Percentiles rank a stretch among this genome's conserved stretches.
phyloP scores from a whole-genome alignment of 2,329 filamentous ascomycete genomes.

The Pyricularia grisea region DNA sequence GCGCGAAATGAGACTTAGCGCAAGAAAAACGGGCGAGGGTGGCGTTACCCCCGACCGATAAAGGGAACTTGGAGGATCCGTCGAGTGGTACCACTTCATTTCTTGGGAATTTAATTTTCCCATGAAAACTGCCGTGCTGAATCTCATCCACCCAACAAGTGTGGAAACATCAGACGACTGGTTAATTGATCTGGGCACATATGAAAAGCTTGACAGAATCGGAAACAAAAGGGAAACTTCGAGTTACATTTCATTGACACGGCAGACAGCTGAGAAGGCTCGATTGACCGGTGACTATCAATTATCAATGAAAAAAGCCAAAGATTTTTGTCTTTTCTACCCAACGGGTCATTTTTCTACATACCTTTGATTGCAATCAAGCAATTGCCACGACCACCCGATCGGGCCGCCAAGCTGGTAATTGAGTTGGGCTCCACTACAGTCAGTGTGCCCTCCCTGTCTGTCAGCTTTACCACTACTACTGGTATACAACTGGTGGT shows the following conservation, averaged over 20 bases:
- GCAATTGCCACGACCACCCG: neutral
- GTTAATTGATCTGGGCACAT: neutral
- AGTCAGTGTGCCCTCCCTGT: neutral
- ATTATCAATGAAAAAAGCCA: too few relatives aligned
- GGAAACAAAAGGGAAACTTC: too few relatives aligned
- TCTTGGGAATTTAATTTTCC: neutral
- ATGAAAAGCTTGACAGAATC: too few relatives aligned
- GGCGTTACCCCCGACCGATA: constrained; percentile 6
- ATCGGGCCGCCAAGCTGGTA: neutral
- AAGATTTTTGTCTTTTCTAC: neutral
- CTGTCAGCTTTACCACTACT: neutral
- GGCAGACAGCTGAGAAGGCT: neutral
- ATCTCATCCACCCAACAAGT: neutral
- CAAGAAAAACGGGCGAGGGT: constrained; percentile 6
- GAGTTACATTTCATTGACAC: neutral
- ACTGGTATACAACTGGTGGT: neutral
- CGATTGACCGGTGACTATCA: too few relatives aligned
- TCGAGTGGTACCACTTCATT: constrained; percentile 2
- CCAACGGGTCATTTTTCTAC: neutral
- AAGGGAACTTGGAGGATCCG: constrained; percentile 5
- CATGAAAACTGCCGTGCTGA: neutral
- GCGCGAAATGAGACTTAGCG: constrained; percentile 4
- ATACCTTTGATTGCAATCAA: neutral
- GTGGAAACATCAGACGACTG: neutral
- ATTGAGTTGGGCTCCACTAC: neutral